A percentile compares a stretch with the other conserved stretches of the same genome.
Evolutionary conservation across 2,329 filamentous ascomycete genomes (phyloP).

Genomic region (Aspergillus aculeatus): DNA sequence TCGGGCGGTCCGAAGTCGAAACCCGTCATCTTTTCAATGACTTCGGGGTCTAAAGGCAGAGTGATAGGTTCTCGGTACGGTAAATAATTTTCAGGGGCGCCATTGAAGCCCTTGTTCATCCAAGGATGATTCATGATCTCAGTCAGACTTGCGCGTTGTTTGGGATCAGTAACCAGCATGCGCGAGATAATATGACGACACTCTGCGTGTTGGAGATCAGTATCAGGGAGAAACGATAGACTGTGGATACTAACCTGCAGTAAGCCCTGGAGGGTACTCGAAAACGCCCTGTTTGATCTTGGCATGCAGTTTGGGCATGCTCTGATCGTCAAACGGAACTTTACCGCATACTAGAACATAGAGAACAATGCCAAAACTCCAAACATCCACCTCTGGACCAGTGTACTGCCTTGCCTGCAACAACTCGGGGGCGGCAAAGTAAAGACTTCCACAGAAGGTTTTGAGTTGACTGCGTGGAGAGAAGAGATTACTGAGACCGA

Average conservation of each 20-base stretch:
- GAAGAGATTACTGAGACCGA: conserved; percentile 95
- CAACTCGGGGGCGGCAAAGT: conserved; percentile 94
- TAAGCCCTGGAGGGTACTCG: conserved; percentile 92
- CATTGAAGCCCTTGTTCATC: conserved; percentile 89
- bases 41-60: conserved; percentile 75
- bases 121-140: conserved; percentile 96
- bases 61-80: conserved; percentile 80
- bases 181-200: conserved; percentile 88
- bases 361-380: conserved; percentile 97
- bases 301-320: conserved; percentile 95
- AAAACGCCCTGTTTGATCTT: conserved; percentile 98
- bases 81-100: conserved; percentile 84
- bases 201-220: conserved; percentile 59
- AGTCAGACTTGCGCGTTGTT: conserved; percentile 76
- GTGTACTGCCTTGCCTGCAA: conserved; percentile 92
- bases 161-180: conserved; percentile 94
- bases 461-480: conserved; percentile 81
- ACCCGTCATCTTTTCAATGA: conserved; percentile 92
- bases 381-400: conserved; percentile 93
- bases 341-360: conserved; percentile 97
- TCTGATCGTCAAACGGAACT: conserved; percentile 97
- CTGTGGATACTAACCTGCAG: conserved; percentile 64
- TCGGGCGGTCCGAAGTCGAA: conserved; percentile 94
- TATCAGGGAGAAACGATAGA: conserved; percentile 14
- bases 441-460: conserved; percentile 95